Conservation (phyloP, 1,139 yeast genomes). For the Nakaseomyces uthaithaninus region DNA sequence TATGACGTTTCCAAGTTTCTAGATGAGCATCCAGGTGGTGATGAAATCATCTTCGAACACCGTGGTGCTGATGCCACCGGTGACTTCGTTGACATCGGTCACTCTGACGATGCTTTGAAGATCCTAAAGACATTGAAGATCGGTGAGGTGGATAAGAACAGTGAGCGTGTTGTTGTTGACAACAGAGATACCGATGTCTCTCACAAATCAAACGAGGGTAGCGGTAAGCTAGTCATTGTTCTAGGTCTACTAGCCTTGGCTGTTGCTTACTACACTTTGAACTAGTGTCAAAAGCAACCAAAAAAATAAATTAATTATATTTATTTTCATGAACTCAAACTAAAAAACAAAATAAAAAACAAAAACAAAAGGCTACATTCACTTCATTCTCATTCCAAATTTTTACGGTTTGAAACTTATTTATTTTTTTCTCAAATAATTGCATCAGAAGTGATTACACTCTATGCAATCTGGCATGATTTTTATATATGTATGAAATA, state of each 20-base stretch:
- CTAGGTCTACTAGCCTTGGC: slow-evolving; percentile 47
- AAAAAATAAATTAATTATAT: too few relatives aligned
- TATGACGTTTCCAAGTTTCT: slow-evolving; percentile 76
- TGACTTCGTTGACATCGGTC: slow-evolving; percentile 94
- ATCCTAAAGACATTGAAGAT: slow-evolving; percentile 58
- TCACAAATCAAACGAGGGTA: slow-evolving; percentile 31
- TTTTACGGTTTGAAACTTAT: too few relatives aligned
- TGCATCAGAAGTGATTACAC: background rate
- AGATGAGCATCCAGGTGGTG: slow-evolving; percentile 99
- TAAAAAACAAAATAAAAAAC: background rate
- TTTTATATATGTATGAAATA: background rate
- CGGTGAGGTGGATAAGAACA: slow-evolving; percentile 51
- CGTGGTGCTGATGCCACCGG: slow-evolving; percentile 94
- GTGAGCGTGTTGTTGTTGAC: slow-evolving; percentile 24
- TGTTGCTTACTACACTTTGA: slow-evolving; percentile 45
- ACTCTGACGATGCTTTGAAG: slow-evolving; percentile 90
- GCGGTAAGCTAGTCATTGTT: slow-evolving; percentile 38
- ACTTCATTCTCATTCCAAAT: too few relatives aligned
- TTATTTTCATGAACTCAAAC: too few relatives aligned
- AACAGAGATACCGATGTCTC: slow-evolving; percentile 9
- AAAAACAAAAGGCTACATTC: too few relatives aligned
- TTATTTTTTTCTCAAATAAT: background rate
- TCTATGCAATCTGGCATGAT: background rate
- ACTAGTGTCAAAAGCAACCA: slow-evolving; percentile 13
- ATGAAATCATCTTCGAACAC: slow-evolving; percentile 83